Evolutionary conservation across 2,329 filamentous ascomycete species (phyloP), one percentile per base, ranked within the genome.

Genomic region (Nemania sp.): DNA sequence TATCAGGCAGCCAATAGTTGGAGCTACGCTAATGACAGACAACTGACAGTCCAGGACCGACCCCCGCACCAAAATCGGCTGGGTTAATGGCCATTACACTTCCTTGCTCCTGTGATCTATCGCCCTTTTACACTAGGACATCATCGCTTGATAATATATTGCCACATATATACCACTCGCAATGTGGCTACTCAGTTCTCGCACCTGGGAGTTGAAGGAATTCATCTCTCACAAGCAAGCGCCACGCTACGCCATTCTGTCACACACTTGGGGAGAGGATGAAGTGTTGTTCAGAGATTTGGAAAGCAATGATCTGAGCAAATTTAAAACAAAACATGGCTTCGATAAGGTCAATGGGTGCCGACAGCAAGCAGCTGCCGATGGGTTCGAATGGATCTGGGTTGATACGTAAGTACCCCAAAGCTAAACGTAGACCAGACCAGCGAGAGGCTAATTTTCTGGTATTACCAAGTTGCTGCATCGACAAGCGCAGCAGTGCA

Each of bases 401-500:
- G 13, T 69, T 51, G 67, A 69, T 41, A 69, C 67, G 63, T 69
- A 55, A 66, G 63, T 22, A 20, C 8, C 20, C 53, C 7, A 32
- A 7, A 24, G 38, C 13, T 13, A 11, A 59, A 13, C n/a, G 22
- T 18, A 3, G 26, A 24, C 52, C 35, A 55, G 24, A n/a, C n/a
- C 3, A 24, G 5, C 13, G 6, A 43, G 15, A 1, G 22, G 13
- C 57, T 66, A 67, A 58, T 29, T 13, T 8, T 51, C 22, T 20
- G n/a, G n/a, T n/a, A 7, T 8, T 29, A n/a, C 24, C 20, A 32
- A 75, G 70, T 32, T 73, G 72, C 51, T 75, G 74, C 43, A 75
- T 77, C 26, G 73, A 77, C 47, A 76, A 77, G 53, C 57, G 55
- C 5, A 73, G 73, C 47, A 76, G 73, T 49, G 72, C 74, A 10